phyloP scores from a whole-genome alignment of 805 yeast genomes.

The Saccharomycopsis oosterbeekiorum region DNA sequence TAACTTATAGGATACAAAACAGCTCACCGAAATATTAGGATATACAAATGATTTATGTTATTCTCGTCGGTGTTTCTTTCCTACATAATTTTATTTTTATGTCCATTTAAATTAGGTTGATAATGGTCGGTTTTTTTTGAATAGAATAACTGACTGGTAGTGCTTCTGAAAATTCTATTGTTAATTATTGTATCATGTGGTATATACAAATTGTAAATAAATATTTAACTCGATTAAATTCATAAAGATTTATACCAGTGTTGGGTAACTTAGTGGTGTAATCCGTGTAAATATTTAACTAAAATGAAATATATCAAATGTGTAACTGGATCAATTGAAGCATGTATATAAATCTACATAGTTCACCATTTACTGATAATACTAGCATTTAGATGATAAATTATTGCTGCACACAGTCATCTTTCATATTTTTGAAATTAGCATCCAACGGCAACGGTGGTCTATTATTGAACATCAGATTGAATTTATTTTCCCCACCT shows the following conservation, averaged over 20 bases:
- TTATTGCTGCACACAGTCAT: slow-evolving; percentile 10
- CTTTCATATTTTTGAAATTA: background rate
- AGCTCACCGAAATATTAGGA: too few species aligned
- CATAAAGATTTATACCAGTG: background rate
- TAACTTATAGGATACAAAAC: too few species aligned
- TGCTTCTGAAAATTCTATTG: background rate
- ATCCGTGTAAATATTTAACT: too few species aligned
- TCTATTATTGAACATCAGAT: background rate
- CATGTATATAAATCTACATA: too few species aligned
- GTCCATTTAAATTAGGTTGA: too few species aligned
- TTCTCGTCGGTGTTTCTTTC: too few species aligned
- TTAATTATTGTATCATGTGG: background rate
- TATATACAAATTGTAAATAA: slow-evolving; percentile 4
- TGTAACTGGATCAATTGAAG: background rate
- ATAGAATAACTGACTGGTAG: background rate
- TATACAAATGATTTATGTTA: too few species aligned
- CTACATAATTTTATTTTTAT: too few species aligned
- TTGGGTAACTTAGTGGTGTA: too few species aligned
- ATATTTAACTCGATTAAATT: background rate
- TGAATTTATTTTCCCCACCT: background rate
- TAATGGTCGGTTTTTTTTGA: too few species aligned
- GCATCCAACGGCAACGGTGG: background rate
- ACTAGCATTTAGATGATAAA: background rate
- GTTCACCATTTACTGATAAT: too few species aligned
- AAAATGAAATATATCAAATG: too few species aligned